Conservation (phyloP, 257 asterid genomes). For the Marsdenia floribunda region DNA sequence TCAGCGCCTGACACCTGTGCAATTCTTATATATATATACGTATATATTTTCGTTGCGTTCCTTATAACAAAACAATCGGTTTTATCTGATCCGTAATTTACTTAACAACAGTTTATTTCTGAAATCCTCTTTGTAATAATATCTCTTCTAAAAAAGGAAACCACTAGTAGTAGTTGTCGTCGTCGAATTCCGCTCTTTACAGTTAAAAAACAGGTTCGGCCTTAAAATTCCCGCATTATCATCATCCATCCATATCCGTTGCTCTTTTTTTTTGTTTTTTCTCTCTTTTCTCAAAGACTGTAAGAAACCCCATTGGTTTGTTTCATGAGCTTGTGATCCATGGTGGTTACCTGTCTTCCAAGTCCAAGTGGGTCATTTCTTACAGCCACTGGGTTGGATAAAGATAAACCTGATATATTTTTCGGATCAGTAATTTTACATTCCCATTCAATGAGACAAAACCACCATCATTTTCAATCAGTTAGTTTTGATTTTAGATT, state of each 20-base stretch:
- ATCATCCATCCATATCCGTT: too few species aligned
- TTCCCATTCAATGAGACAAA: slow-evolving; percentile 17
- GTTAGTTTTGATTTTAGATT: slow-evolving; percentile 16
- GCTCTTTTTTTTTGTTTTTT: too few species aligned
- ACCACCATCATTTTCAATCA: slow-evolving; percentile 24
- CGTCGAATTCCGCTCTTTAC: not conserved
- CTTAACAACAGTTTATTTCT: too few species aligned
- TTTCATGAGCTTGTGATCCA: slow-evolving; percentile 16
- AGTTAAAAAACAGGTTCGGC: not conserved
- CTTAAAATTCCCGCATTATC: not conserved
- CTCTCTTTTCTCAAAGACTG: slow-evolving; percentile 21
- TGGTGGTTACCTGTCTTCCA: slow-evolving; percentile 10
- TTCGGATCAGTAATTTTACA: slow-evolving; percentile 8
- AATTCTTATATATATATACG: not conserved
- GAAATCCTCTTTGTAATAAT: too few species aligned
- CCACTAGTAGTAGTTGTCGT: too few species aligned
- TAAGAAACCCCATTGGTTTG: slow-evolving; percentile 22
- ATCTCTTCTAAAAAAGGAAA: too few species aligned
- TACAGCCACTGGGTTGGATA: slow-evolving; percentile 28
- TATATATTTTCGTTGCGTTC: too few species aligned
- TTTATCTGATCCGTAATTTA: too few species aligned
- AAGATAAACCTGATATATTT: slow-evolving; percentile 3
- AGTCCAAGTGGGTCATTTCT: slow-evolving; percentile 37
- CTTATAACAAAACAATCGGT: too few species aligned
- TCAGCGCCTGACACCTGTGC: slow-evolving; percentile 35